Evolutionary conservation across 345 rosid species (phyloP), one percentile per base, ranked within the genome.

Genomic region (Alliaria petiolata): DNA sequence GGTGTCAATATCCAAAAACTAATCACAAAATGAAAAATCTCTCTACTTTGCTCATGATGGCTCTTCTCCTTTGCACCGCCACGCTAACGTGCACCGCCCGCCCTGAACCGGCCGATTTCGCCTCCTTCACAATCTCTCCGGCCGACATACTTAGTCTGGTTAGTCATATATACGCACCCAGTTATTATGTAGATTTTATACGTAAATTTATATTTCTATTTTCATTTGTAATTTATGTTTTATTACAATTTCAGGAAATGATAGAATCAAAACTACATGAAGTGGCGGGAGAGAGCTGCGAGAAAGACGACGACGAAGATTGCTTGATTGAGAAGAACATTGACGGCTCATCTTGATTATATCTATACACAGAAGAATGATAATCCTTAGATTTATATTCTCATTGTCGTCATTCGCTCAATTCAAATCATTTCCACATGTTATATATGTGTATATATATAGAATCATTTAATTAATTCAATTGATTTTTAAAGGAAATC

Each of bases 271-370:
- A 58, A 66, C 30, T 74, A 58, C 62, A 74, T 34, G 82, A 64
- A 2, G 72, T 55, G 17, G 61, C 67, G 14, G 83, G 69, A 12
- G 84, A 77, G 44, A 70, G 45, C 82, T 85, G 93, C 45, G 80
- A 81, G 47, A 85, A 82, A 34, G 54, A 70, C 25, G 79, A 51
- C 22, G 83, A 83, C 30, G 88, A 87, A 30, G 88, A 85, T 60
- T 85, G 93, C 47, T 58, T 84, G 77, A 68, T n/a, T 67, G 63
- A 78, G 81, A 66, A 81, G 85, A 67, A 73, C 88, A 68, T 83
- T 84, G 45, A 83, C 80, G 19, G 83, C 86, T 57, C 88, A 87
- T 79, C 26, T 50, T 22, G 90, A 87, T 60, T 87, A 87, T 42
- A 81, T 85, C 47, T 87, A 74, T 42, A 74, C 72, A 49, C 67